These are phyloP conservation scores for Saitozyma sp. DNA, from an alignment of 768 basidiomycete genomes.

Conservation along the genomic window DNA sequence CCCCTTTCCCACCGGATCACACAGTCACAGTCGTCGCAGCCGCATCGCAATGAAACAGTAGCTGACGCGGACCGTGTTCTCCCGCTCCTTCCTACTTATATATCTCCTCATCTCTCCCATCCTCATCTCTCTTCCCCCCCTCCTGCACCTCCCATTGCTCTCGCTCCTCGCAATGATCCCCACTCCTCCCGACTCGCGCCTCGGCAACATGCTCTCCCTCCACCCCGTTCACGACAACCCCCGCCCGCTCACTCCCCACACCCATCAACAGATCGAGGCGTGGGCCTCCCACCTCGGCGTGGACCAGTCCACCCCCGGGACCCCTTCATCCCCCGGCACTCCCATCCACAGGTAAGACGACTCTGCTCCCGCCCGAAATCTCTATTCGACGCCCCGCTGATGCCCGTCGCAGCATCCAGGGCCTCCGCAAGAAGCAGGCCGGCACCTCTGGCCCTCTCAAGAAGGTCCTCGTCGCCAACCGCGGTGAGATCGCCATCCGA, in stretches of 20 bases:
- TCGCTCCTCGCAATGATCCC: not conserved
- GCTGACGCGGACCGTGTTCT: not conserved
- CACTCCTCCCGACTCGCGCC: not conserved
- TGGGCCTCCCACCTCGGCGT: slow-evolving; percentile 38
- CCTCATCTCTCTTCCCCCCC: not conserved
- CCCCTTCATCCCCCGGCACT: slow-evolving; percentile 20
- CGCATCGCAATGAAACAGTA: not conserved
- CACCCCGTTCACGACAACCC: not conserved
- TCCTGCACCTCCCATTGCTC: not conserved
- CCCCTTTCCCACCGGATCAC: not conserved
- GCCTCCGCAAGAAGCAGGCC: slow-evolving; percentile 50
- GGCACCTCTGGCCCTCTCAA: slow-evolving; percentile 51
- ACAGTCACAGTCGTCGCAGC: not conserved
- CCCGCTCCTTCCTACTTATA: not conserved
- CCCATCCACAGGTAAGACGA: slow-evolving; percentile 24
- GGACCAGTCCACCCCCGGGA: slow-evolving; percentile 36
- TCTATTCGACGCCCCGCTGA: not conserved
- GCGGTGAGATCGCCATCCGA: slow-evolving; percentile 91
- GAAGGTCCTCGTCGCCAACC: slow-evolving; percentile 55
- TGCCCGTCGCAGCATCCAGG: slow-evolving; percentile 37
- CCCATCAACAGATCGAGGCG: slow-evolving; percentile 44
- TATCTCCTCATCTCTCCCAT: not conserved
- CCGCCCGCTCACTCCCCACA: slow-evolving; percentile 3
- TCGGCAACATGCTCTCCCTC: not conserved
- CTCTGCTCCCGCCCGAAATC: not conserved